A percentile compares a stretch with the other conserved stretches of the same genome.
These are phyloP conservation scores for Rubroshorea leprosula DNA, from an alignment of 345 rosid genomes.

Conservation along the genomic window DNA sequence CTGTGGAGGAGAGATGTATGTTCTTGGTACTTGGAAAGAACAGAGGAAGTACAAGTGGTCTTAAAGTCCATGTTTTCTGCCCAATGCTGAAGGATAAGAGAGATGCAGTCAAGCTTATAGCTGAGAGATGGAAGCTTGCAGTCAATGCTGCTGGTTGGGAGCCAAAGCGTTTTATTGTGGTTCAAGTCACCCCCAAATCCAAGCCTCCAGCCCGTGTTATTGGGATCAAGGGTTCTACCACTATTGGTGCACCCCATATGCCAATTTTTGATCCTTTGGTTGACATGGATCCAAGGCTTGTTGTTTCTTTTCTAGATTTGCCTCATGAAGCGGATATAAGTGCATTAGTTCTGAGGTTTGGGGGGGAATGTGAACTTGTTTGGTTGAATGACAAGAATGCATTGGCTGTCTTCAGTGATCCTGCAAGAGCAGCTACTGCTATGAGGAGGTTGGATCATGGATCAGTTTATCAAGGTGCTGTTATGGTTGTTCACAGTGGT, in stretches of 20 bases:
- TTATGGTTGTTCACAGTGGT: conserved; percentile 39
- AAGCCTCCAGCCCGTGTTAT: conserved; percentile 72
- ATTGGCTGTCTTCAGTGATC: conserved; percentile 80
- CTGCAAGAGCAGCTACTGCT: conserved; percentile 96
- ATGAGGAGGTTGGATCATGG: conserved; percentile 95
- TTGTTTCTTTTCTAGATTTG: conserved; percentile 79
- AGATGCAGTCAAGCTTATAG: conserved; percentile 74
- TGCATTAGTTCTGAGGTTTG: conserved; percentile 76
- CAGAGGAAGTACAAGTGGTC: conserved; percentile 42
- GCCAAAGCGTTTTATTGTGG: conserved; percentile 80
- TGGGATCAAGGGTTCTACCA: conserved; percentile 53
- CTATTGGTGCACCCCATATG: conserved; percentile 40
- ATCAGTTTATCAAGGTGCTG: conserved; percentile 73
- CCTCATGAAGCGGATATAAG: conserved; percentile 88
- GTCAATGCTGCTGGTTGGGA: conserved; percentile 82
- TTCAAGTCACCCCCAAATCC: conserved; percentile 71
- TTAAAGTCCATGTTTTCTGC: conserved; percentile 87
- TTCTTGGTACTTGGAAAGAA: conserved; percentile 80
- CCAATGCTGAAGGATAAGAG: conserved; percentile 92
- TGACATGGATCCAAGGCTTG: conserved; percentile 96
- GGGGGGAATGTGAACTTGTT: conserved; percentile 91
- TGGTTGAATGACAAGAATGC: conserved; percentile 97
- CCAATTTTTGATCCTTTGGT: conserved; percentile 66
- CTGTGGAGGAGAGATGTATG: conserved; percentile 94
- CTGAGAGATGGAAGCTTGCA: conserved; percentile 97